Percentiles rank a stretch among this genome's conserved stretches.
Conservation (phyloP, 23 red algal species). For the Gracilariopsis chorda region DNA sequence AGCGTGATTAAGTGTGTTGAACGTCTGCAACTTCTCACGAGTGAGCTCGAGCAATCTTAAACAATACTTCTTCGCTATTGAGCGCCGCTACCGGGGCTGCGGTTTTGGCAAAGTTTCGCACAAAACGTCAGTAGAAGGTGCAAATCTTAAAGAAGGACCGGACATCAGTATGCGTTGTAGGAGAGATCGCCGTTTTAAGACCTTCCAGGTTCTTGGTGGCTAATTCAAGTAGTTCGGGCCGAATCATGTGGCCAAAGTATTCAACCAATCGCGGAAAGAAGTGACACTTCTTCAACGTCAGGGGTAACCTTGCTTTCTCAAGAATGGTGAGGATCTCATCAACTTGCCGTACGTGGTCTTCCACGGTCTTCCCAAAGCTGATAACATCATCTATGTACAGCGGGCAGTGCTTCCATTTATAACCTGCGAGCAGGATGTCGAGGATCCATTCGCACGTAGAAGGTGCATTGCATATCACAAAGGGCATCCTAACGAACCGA, state of each 20-base stretch:
- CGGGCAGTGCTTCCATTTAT: background rate
- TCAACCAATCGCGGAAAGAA: background rate
- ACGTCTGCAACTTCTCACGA: too few relatives aligned
- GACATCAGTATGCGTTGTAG: background rate
- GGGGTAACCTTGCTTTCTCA: background rate
- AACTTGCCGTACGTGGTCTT: slow-evolving; percentile 21
- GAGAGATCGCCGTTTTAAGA: background rate
- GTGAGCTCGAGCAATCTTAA: background rate
- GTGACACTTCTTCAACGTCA: slow-evolving; percentile 5
- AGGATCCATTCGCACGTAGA: slow-evolving; percentile 4
- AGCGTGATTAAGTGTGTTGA: too few relatives aligned
- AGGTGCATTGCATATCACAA: slow-evolving; percentile 5
- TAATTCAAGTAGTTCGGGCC: background rate
- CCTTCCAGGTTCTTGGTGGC: background rate
- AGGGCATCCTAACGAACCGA: slow-evolving; percentile 25
- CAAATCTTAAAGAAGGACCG: background rate
- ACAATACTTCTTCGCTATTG: background rate
- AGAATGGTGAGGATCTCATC: slow-evolving; percentile 5
- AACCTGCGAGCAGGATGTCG: background rate
- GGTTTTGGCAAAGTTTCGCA: background rate
- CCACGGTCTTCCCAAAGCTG: background rate
- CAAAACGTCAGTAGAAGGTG: background rate
- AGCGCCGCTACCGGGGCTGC: background rate
- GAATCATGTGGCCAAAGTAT: background rate
- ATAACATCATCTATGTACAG: slow-evolving; percentile 22